A percentile compares a stretch with the other conserved stretches of the same genome.
These are phyloP conservation scores for Yamadazyma insecticola DNA, from an alignment of 805 yeast species.

Conservation along the genomic window DNA sequence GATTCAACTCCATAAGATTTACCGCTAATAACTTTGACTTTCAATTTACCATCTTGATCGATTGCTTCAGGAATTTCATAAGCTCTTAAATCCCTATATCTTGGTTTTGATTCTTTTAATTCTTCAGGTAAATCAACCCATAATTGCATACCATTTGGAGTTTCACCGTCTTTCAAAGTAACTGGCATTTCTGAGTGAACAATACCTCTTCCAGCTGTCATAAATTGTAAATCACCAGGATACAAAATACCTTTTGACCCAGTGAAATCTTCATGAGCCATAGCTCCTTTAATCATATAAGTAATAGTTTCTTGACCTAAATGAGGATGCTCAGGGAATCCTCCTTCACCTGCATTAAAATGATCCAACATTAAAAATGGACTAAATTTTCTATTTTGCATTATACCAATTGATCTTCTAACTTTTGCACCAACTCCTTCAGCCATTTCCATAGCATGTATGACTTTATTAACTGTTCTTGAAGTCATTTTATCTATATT, in stretches of 20 bases:
- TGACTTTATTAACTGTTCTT: slow-evolving; percentile 29
- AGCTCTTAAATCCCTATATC: slow-evolving; percentile 71
- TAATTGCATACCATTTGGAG: slow-evolving; percentile 63
- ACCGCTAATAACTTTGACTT: slow-evolving; percentile 74
- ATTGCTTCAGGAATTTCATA: slow-evolving; percentile 67
- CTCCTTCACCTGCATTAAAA: slow-evolving; percentile 58
- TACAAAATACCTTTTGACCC: slow-evolving; percentile 73
- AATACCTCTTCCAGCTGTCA: slow-evolving; percentile 90
- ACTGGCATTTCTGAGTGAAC: slow-evolving; percentile 87
- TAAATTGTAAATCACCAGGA: slow-evolving; percentile 85
- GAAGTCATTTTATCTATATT: slow-evolving; percentile 8
- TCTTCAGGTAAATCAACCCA: slow-evolving; percentile 81
- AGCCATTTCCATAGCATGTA: slow-evolving; percentile 59
- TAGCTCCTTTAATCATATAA: slow-evolving; percentile 27
- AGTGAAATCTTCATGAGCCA: slow-evolving; percentile 63
- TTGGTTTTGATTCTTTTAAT: slow-evolving; percentile 60
- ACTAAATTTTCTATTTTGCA: slow-evolving; percentile 64
- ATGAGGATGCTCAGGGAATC: slow-evolving; percentile 45
- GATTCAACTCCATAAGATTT: slow-evolving; percentile 72
- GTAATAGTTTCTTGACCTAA: slow-evolving; percentile 37
- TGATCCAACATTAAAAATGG: slow-evolving; percentile 84
- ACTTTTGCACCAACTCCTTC: slow-evolving; percentile 91
- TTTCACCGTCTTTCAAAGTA: slow-evolving; percentile 43
- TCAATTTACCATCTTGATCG: slow-evolving; percentile 58
- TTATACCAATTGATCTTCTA: slow-evolving; percentile 73